Evolutionary conservation across 768 basidiomycete genomes (phyloP).

Genomic region (Favolaschia claudopus): DNA sequence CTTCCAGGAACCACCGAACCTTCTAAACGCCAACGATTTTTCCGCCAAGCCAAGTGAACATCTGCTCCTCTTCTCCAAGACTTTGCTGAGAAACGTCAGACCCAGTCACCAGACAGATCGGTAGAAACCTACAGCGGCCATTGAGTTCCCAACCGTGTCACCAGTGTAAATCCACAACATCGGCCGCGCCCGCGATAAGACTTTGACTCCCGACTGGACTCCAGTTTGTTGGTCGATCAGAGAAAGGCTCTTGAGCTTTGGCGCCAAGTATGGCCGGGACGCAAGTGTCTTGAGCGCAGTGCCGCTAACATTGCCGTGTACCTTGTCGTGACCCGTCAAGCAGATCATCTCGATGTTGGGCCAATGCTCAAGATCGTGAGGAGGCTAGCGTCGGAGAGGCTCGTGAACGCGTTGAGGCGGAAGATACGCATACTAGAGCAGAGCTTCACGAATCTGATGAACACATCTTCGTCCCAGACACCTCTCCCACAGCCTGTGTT

Average conservation of each 20-base stretch:
- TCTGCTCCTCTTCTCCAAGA: not conserved
- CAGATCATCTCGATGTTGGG: constrained; percentile 11
- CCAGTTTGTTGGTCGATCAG: constrained; percentile 5
- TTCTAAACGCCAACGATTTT: constrained; percentile 10
- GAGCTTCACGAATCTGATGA: constrained; percentile 9
- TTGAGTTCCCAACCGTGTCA: constrained; percentile 8
- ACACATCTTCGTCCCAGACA: constrained; percentile 7
- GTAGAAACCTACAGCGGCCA: constrained; percentile 4
- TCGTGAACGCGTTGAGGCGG: constrained; percentile 8
- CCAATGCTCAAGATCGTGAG: constrained; percentile 15
- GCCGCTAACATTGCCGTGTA: not conserved
- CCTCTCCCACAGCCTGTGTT: constrained; percentile 1
- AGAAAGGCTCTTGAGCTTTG: constrained; percentile 5
- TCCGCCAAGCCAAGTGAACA: constrained; percentile 6
- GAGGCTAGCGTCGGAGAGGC: constrained; percentile 10
- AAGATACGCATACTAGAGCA: constrained; percentile 15
- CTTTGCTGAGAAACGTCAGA: not conserved
- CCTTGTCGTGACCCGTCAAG: constrained; percentile 5
- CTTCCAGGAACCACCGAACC: not conserved
- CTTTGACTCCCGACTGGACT: constrained; percentile 6
- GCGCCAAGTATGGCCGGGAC: not conserved
- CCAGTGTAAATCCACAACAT: constrained; percentile 17
- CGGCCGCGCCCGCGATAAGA: constrained; percentile 7
- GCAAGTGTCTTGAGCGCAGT: constrained; percentile 11
- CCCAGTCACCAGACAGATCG: not conserved